phyloP scores from a whole-genome alignment of 2,329 filamentous ascomycete genomes.

The Nannizziopsis barbatae region DNA sequence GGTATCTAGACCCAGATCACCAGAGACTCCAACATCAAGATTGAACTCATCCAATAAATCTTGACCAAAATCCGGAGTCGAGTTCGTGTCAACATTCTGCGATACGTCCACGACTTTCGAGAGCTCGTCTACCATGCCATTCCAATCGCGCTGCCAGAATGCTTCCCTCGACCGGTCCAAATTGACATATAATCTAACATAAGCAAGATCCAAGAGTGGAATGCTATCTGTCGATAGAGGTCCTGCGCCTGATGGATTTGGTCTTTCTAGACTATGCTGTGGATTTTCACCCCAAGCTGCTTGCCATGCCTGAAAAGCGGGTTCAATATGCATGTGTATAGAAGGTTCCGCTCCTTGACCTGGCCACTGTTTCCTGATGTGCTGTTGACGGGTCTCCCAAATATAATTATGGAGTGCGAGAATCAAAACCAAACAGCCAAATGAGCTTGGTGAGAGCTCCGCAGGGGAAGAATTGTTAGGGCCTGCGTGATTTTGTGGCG shows the following conservation, averaged over 20 bases:
- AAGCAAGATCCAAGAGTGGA: conserved; percentile 79
- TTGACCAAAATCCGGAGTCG: conserved; percentile 23
- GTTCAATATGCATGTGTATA: conserved; percentile 86
- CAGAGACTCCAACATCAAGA: conserved; percentile 28
- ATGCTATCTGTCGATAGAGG: conserved; percentile 84
- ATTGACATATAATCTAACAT: conserved; percentile 85
- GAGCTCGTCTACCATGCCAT: conserved; percentile 79
- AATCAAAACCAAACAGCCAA: conserved; percentile 83
- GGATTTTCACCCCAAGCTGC: conserved; percentile 81
- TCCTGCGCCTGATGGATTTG: conserved; percentile 69
- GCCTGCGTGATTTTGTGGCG: conserved; percentile 33
- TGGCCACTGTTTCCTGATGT: conserved; percentile 81
- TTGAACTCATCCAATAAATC: conserved; percentile 30
- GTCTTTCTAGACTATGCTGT: conserved; percentile 69
- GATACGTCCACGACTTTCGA: conserved; percentile 64
- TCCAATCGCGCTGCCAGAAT: conserved; percentile 89
- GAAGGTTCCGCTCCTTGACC: conserved; percentile 80
- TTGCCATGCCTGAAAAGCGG: conserved; percentile 88
- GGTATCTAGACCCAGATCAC: conserved; percentile 28
- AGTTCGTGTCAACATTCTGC: conserved; percentile 52
- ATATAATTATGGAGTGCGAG: conserved; percentile 96
- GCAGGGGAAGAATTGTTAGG: conserved; percentile 46
- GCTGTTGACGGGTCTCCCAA: conserved; percentile 88
- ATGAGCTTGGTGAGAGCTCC: conserved; percentile 72
- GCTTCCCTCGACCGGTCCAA: conserved; percentile 84